Percentiles rank a stretch among this genome's conserved stretches.
Conservation (phyloP, 768 basidiomycete species). For the Antrodiella citrinella region DNA sequence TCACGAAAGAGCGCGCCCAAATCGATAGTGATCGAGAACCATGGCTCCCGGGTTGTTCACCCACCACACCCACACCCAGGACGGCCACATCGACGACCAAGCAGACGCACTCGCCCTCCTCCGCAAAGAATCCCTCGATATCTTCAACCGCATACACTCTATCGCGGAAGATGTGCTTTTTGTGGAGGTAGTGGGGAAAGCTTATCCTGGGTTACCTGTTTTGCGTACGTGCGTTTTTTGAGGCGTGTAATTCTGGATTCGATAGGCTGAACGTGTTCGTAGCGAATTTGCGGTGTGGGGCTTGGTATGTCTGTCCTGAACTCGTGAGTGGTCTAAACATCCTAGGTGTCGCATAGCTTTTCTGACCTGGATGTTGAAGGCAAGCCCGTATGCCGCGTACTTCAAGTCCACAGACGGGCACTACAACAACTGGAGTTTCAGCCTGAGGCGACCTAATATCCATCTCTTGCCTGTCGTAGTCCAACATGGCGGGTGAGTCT, state of each 20-base stretch:
- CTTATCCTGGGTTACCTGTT: slow-evolving; percentile 43
- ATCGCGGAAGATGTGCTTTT: slow-evolving; percentile 72
- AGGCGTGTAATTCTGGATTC: neutral
- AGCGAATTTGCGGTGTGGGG: slow-evolving; percentile 92
- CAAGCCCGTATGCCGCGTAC: slow-evolving; percentile 46
- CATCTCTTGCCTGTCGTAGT: slow-evolving; percentile 58
- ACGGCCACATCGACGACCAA: neutral
- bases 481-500: slow-evolving; percentile 49
- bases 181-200: slow-evolving; percentile 43
- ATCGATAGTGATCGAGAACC: no score
- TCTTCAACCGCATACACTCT: slow-evolving; percentile 85
- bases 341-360: slow-evolving; percentile 15
- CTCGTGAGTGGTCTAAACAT: slow-evolving; percentile 40
- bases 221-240: slow-evolving; percentile 35
- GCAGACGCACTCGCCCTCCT: slow-evolving; percentile 37
- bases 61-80: neutral
- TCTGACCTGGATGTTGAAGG: slow-evolving; percentile 12
- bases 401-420: slow-evolving; percentile 94
- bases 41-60: no score
- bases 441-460: slow-evolving; percentile 75
- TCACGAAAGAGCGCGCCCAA: no score
- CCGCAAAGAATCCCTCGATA: slow-evolving; percentile 62
- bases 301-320: slow-evolving; percentile 81
- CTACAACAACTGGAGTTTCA: slow-evolving; percentile 78
- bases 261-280: slow-evolving; percentile 2